Conservation (phyloP, 2,329 filamentous ascomycete genomes). For the Paramyrothecium roridum region DNA sequence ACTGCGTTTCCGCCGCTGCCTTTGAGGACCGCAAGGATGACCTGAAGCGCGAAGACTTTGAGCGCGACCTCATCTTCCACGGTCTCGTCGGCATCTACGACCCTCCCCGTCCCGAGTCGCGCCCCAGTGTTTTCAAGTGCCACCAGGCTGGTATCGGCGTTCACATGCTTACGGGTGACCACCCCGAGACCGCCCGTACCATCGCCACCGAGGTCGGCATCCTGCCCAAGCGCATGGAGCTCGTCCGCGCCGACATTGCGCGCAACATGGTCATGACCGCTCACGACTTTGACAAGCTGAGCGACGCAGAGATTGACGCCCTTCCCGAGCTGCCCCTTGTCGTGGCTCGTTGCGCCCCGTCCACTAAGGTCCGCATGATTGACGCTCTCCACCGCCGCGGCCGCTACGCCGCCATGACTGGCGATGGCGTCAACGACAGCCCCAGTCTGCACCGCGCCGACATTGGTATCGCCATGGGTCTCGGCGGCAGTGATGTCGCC, state of each 20-base stretch:
- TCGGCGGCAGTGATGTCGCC: slow-evolving; percentile 63
- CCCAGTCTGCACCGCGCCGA: slow-evolving; percentile 65
- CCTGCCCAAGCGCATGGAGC: slow-evolving; percentile 43
- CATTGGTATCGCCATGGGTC: slow-evolving; percentile 68
- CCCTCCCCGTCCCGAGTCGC: slow-evolving; percentile 62
- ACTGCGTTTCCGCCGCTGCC: slow-evolving; percentile 14
- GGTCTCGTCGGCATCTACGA: slow-evolving; percentile 68
- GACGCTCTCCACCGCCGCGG: slow-evolving; percentile 61
- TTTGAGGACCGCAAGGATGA: slow-evolving; percentile 19
- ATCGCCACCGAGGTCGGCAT: slow-evolving; percentile 61
- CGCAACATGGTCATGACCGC: slow-evolving; percentile 51
- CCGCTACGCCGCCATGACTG: slow-evolving; percentile 66
- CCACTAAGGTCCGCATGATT: slow-evolving; percentile 73
- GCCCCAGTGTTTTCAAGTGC: slow-evolving; percentile 49
- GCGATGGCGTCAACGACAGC: slow-evolving; percentile 68
- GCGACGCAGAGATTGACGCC: slow-evolving; percentile 58
- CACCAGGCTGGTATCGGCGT: slow-evolving; percentile 58
- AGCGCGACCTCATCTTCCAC: slow-evolving; percentile 57
- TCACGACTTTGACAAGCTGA: slow-evolving; percentile 60
- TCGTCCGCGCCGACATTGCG: slow-evolving; percentile 7
- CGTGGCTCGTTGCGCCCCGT: slow-evolving; percentile 67
- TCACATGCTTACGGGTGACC: slow-evolving; percentile 65
- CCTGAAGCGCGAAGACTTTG: slow-evolving; percentile 26
- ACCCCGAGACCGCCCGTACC: slow-evolving; percentile 57
- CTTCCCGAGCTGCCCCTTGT: slow-evolving; percentile 63